phyloP scores from a whole-genome alignment of 139 green algal species.

The Eudorina sp. region DNA sequence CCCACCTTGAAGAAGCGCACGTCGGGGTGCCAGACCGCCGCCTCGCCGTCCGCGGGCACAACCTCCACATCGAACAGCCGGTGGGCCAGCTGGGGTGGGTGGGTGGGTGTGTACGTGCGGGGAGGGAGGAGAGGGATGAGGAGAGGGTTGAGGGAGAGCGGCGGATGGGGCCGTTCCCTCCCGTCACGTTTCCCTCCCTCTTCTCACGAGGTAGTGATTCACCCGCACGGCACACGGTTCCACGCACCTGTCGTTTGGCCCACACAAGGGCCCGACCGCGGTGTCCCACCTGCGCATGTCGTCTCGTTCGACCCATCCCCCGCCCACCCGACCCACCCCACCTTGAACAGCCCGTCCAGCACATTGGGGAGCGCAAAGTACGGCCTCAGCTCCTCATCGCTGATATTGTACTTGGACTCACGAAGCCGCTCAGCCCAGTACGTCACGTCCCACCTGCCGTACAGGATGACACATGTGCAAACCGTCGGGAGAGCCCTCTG shows the following conservation, averaged over 20 bases:
- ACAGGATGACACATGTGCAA: no score
- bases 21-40: conserved; percentile 91
- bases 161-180: no score
- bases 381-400: conserved; percentile 94
- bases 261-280: no score
- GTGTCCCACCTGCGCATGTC: no score
- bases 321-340: no score
- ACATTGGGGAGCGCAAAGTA: conserved; percentile 96
- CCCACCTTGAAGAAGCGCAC: conserved; percentile 92
- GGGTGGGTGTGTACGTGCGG: background rate
- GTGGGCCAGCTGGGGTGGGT: conserved; percentile 76
- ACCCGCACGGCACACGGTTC: no score
- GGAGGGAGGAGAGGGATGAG: background rate
- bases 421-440: conserved; percentile 94
- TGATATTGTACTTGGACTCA: conserved; percentile 88
- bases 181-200: no score
- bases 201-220: no score
- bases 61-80: conserved; percentile 92
- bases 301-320: no score
- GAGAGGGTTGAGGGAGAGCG: no score
- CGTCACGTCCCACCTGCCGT: conserved; percentile 85
- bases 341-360: conserved; percentile 89
- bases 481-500: no score
- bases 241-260: no score
- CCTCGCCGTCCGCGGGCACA: conserved; percentile 86